Evolutionary conservation across 306 rosid species (phyloP).

Genomic region (Betula pendula): DNA sequence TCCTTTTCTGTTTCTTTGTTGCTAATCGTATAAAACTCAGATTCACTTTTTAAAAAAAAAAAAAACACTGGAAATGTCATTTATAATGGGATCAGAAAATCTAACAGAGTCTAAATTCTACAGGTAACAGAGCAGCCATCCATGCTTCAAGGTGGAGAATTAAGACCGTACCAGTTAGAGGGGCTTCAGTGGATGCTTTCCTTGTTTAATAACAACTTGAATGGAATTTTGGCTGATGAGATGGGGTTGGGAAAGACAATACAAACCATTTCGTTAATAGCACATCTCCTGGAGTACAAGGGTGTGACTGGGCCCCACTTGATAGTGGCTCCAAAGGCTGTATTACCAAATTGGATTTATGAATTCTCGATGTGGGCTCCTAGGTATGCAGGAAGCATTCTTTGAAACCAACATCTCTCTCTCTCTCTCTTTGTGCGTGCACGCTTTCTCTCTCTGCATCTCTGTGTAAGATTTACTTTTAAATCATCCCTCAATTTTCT

Average conservation of each 20-base stretch:
- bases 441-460: neutral
- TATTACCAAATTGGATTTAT: slow-evolving; percentile 87
- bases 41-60: neutral
- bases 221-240: slow-evolving; percentile 99
- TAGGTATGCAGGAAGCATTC: slow-evolving; percentile 49
- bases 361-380: slow-evolving; percentile 98
- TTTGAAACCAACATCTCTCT: slow-evolving; percentile 11
- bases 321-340: slow-evolving; percentile 99
- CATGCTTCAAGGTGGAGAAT: slow-evolving; percentile 91
- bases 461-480: slow-evolving; percentile 11
- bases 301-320: slow-evolving; percentile 94
- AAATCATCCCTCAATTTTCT: slow-evolving; percentile 28
- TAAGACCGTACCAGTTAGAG: slow-evolving; percentile 90
- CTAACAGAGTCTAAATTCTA: slow-evolving; percentile 29
- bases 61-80: neutral
- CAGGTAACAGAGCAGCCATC: slow-evolving; percentile 98
- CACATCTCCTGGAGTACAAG: slow-evolving; percentile 79
- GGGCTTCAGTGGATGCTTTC: slow-evolving; percentile 99
- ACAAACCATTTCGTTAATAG: slow-evolving; percentile 92
- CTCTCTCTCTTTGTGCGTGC: slow-evolving; percentile 15
- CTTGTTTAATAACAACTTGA: slow-evolving; percentile 88
- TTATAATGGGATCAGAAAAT: slow-evolving; percentile 12
- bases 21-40: neutral
- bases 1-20: neutral
- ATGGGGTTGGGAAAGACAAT: slow-evolving; percentile 99